phyloP scores from a whole-genome alignment of 768 basidiomycete species.

The Pholiota microspora region DNA sequence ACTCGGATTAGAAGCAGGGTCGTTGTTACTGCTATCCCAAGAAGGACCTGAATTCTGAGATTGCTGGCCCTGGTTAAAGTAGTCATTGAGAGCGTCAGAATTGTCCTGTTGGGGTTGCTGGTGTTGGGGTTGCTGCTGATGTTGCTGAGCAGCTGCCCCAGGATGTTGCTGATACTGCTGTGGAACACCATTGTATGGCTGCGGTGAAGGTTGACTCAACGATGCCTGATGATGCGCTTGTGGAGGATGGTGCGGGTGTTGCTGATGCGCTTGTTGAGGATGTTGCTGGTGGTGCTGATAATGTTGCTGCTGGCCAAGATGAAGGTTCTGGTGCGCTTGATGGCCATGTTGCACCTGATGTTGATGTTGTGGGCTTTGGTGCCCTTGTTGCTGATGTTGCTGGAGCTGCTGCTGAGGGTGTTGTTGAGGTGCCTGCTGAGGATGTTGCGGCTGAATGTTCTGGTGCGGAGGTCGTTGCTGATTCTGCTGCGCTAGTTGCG shows the following conservation, averaged over 20 bases:
- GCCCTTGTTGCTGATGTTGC: slow-evolving; percentile 8
- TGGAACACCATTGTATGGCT: not conserved
- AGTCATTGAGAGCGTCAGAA: too few relatives aligned
- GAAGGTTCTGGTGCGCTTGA: not conserved
- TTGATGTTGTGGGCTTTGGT: slow-evolving; percentile 1
- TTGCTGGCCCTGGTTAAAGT: slow-evolving; percentile 12
- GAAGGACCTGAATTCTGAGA: slow-evolving; percentile 4
- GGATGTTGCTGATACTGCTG: slow-evolving; percentile 9
- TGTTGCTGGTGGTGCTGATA: not conserved
- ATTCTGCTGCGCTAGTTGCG: slow-evolving; percentile 1
- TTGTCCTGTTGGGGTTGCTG: slow-evolving; percentile 12
- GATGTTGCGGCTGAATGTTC: slow-evolving; percentile 9
- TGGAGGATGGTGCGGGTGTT: slow-evolving; percentile 14
- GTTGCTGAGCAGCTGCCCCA: slow-evolving; percentile 5
- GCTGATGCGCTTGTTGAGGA: slow-evolving; percentile 1
- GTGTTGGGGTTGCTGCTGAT: slow-evolving; percentile 8
- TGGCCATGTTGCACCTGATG: not conserved
- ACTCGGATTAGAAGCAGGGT: slow-evolving; percentile 7
- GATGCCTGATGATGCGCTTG: not conserved
- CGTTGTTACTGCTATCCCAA: slow-evolving; percentile 18
- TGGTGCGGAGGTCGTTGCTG: not conserved
- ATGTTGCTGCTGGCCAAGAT: not conserved
- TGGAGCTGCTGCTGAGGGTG: slow-evolving; percentile 16
- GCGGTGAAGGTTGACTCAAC: not conserved
- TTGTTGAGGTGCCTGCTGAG: slow-evolving; percentile 14